phyloP scores from a whole-genome alignment of 2,329 filamentous ascomycete genomes.

The Neospermospora avenae region DNA sequence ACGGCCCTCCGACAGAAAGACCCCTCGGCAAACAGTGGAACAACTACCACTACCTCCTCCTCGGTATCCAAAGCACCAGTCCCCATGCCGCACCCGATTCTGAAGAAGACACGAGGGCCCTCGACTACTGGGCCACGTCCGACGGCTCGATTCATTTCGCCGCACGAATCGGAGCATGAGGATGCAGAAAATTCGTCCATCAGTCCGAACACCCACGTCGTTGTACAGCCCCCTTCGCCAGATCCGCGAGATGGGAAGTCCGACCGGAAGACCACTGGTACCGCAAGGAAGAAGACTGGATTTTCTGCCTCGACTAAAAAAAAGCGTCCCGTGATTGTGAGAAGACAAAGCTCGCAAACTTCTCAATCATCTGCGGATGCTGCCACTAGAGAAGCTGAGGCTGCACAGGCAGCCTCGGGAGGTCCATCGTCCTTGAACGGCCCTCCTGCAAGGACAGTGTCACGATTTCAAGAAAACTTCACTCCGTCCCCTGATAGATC shows the following conservation, averaged over 20 bases:
- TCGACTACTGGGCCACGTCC: slow-evolving; percentile 52
- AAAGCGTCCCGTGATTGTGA: slow-evolving; percentile 45
- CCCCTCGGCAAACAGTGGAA: slow-evolving; percentile 21
- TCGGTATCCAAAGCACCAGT: slow-evolving; percentile 39
- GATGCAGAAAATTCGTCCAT: slow-evolving; percentile 41
- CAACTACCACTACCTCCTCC: background rate
- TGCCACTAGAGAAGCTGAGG: slow-evolving; percentile 11
- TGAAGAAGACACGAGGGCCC: slow-evolving; percentile 56
- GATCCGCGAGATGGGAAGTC: slow-evolving; percentile 17
- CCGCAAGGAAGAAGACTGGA: slow-evolving; percentile 35
- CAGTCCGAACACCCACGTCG: slow-evolving; percentile 37
- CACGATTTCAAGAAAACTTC: slow-evolving; percentile 27
- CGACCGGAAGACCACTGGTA: slow-evolving; percentile 23
- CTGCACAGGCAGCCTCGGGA: slow-evolving; percentile 11
- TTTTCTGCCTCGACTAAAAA: slow-evolving; percentile 46
- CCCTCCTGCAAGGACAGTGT: slow-evolving; percentile 11
- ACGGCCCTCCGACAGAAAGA: slow-evolving; percentile 18
- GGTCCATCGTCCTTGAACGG: slow-evolving; percentile 15
- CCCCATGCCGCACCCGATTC: slow-evolving; percentile 48
- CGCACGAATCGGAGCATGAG: slow-evolving; percentile 46
- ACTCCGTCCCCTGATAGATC: slow-evolving; percentile 14
- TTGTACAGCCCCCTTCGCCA: slow-evolving; percentile 26
- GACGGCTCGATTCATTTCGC: slow-evolving; percentile 59
- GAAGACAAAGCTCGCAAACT: slow-evolving; percentile 46
- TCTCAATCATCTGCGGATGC: slow-evolving; percentile 27